Evolutionary conservation across 2,329 filamentous ascomycete species (phyloP).

Genomic region (Ceratocystis ficicola): DNA sequence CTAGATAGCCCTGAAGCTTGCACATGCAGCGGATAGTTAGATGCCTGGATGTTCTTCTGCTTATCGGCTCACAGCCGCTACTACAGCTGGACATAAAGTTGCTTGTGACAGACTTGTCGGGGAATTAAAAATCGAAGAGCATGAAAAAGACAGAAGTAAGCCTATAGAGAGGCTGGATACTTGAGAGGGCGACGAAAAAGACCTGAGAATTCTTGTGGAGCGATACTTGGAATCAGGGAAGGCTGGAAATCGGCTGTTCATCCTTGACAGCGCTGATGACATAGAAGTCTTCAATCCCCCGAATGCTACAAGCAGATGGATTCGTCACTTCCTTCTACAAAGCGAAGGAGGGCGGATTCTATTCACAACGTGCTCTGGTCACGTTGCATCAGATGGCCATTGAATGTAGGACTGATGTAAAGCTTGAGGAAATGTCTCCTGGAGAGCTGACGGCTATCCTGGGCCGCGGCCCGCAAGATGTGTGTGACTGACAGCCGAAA

Average conservation of each 20-base stretch:
- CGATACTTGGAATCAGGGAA: no score
- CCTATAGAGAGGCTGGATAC: not conserved
- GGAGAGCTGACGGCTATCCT: not conserved
- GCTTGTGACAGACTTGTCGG: not conserved
- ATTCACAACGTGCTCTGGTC: no score
- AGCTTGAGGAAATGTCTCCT: not conserved
- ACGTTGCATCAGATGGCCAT: no score
- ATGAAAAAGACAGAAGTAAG: no score
- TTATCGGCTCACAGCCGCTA: slow-evolving; percentile 1
- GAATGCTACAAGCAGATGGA: no score
- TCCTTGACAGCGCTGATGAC: no score
- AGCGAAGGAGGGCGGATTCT: no score
- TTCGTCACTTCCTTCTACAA: no score
- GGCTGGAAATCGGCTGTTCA: no score
- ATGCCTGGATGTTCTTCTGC: not conserved
- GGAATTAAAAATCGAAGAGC: not conserved
- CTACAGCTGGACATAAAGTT: not conserved
- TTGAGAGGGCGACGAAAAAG: not conserved
- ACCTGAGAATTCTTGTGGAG: no score
- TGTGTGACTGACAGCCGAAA: not conserved
- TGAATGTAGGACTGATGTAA: not conserved
- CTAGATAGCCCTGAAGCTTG: not conserved
- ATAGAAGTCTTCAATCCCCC: no score
- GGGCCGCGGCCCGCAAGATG: not conserved
- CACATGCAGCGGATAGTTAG: not conserved